Percentiles rank a stretch among this genome's conserved stretches.
These are phyloP conservation scores for Spinacia oleracea DNA, from an alignment of 179 eudicot species.

Conservation along the genomic window DNA sequence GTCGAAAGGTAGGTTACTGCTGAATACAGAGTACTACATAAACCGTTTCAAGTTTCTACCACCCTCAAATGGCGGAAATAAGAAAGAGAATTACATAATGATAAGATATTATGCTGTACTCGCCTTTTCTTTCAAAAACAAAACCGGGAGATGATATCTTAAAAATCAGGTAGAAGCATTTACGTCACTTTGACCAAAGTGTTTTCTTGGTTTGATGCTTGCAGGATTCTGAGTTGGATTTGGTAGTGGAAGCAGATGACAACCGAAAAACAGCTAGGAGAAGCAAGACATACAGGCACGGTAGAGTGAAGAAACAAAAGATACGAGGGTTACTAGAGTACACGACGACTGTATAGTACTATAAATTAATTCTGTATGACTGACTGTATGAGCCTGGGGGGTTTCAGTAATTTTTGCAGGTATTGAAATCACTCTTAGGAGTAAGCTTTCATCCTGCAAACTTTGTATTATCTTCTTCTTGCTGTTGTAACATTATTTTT, in stretches of 20 bases:
- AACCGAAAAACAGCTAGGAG: conserved; percentile 19
- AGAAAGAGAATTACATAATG: background rate
- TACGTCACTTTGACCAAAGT: background rate
- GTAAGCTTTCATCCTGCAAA: background rate
- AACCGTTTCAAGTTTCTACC: background rate
- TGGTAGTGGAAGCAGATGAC: conserved; percentile 1
- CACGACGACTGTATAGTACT: conserved; percentile 22
- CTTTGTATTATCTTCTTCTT: background rate
- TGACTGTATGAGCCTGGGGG: background rate
- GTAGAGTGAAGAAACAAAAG: conserved; percentile 24
- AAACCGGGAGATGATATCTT: background rate
- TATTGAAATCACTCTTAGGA: background rate
- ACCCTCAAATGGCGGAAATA: background rate
- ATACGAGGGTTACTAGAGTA: conserved; percentile 10
- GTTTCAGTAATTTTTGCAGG: background rate
- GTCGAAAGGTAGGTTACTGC: conserved; percentile 17
- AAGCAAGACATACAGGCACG: conserved; percentile 20
- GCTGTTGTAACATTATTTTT: background rate
- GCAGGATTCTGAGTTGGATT: conserved; percentile 21
- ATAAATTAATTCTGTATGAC: background rate
- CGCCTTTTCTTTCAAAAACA: background rate
- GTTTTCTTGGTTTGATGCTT: conserved; percentile 6
- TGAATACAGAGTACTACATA: background rate
- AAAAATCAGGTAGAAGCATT: background rate
- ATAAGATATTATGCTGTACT: too few species aligned